phyloP scores from a whole-genome alignment of 2,329 filamentous ascomycete species.

The Dactylellina drechsleri region DNA sequence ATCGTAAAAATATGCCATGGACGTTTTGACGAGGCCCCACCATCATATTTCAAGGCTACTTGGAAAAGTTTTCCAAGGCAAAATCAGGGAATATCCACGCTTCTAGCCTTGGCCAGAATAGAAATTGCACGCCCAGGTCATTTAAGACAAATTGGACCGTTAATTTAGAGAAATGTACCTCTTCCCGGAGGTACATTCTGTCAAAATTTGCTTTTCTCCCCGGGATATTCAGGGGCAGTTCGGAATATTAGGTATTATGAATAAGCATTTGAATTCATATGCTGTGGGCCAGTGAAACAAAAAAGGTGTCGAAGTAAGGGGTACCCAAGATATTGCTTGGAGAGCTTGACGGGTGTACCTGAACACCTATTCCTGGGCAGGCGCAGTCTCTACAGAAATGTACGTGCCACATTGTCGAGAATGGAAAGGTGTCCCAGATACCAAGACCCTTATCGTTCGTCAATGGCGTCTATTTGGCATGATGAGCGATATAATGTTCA shows the following conservation, averaged over 20 bases:
- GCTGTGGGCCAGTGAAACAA: conserved; percentile 10
- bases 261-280: background rate
- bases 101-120: conserved; percentile 35
- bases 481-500: background rate
- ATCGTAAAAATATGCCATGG: conserved; percentile 12
- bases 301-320: conserved; percentile 10
- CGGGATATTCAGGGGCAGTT: conserved; percentile 19
- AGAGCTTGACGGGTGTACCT: conserved; percentile 43
- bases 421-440: conserved; percentile 33
- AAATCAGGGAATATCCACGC: conserved; percentile 18
- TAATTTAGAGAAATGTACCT: conserved; percentile 35
- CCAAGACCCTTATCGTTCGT: conserved; percentile 16
- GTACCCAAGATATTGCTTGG: background rate
- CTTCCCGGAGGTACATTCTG: conserved; percentile 36
- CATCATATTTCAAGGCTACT: conserved; percentile 26
- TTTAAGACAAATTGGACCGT: conserved; percentile 23
- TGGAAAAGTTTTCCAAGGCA: conserved; percentile 43
- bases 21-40: conserved; percentile 16
- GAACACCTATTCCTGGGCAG: conserved; percentile 53
- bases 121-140: conserved; percentile 10
- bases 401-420: conserved; percentile 3
- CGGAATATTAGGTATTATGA: conserved; percentile 6
- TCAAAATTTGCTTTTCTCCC: conserved; percentile 9
- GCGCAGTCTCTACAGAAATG: conserved; percentile 37
- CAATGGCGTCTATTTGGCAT: conserved; percentile 16